Evolutionary conservation across 2,329 filamentous ascomycete genomes (phyloP).

Genomic region (Sordariomycetes sp.): DNA sequence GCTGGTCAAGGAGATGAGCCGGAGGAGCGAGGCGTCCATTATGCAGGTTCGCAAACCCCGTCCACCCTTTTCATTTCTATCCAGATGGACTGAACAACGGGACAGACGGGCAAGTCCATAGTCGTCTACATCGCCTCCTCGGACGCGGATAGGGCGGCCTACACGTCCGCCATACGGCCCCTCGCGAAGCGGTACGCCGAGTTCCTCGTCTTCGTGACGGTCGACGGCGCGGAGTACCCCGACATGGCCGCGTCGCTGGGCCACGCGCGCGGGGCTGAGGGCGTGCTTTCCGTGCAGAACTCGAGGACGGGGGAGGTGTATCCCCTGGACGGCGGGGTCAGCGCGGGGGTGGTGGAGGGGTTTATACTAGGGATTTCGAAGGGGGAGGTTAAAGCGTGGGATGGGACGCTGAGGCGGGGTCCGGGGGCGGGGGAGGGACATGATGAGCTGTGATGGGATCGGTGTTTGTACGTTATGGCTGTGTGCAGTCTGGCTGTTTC

Average conservation of each 20-base stretch:
- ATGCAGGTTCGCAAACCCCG: conserved; percentile 18
- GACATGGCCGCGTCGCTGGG: conserved; percentile 30
- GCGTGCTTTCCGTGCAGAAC: conserved; percentile 31
- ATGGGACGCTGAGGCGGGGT: conserved; percentile 7
- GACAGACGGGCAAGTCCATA: conserved; percentile 24
- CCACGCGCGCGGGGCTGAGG: conserved; percentile 7
- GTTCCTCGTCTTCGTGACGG: conserved; percentile 35
- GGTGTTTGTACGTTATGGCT: too few relatives aligned
- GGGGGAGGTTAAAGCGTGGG: conserved; percentile 28
- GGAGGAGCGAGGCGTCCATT: conserved; percentile 31
- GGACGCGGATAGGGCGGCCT: conserved; percentile 20
- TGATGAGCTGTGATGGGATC: too few relatives aligned
- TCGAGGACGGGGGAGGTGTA: conserved; percentile 31
- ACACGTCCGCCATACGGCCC: conserved; percentile 21
- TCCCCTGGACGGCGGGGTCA: conserved; percentile 20
- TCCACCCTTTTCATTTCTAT: background rate
- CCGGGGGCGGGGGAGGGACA: too few relatives aligned
- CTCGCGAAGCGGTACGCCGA: conserved; percentile 33
- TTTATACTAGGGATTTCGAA: conserved; percentile 34
- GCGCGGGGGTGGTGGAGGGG: conserved; percentile 22
- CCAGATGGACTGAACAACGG: background rate
- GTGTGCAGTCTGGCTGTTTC: too few relatives aligned
- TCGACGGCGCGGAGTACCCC: conserved; percentile 32
- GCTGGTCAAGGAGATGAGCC: conserved; percentile 31
- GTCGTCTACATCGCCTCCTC: conserved; percentile 19